Conservation (phyloP, 2,329 filamentous ascomycete species). For the Aspergillus eucalypticola region DNA sequence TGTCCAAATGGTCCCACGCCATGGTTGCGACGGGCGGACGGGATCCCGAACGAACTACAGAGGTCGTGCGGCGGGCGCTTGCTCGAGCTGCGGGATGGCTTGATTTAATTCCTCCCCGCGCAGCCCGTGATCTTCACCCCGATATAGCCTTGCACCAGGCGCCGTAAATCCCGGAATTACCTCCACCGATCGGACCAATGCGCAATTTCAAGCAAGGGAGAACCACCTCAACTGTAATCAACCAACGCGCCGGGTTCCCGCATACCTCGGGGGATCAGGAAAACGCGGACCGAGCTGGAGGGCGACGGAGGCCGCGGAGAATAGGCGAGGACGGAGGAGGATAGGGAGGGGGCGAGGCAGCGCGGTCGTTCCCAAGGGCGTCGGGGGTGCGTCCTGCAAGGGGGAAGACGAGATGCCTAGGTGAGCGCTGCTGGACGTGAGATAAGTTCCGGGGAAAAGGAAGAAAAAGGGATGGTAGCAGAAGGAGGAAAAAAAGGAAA, state of each 20-base stretch:
- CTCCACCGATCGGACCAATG: conserved; percentile 12
- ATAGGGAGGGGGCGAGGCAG: too few relatives aligned
- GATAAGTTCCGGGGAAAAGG: neutral
- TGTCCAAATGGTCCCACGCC: conserved; percentile 56
- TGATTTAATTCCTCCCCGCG: neutral
- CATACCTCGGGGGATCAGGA: conserved; percentile 8
- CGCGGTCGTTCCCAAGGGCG: neutral
- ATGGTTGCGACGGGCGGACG: conserved; percentile 33
- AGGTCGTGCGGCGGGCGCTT: neutral
- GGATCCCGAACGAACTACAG: neutral
- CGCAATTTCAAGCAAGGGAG: conserved; percentile 27
- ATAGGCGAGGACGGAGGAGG: conserved; percentile 5
- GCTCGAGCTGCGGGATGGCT: neutral
- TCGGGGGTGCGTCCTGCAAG: conserved; percentile 10
- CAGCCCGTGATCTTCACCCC: conserved; percentile 1
- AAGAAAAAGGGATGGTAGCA: neutral
- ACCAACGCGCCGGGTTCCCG: conserved; percentile 6
- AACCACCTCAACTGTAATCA: conserved; percentile 25
- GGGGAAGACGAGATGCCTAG: neutral
- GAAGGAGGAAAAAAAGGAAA: conserved; percentile 4
- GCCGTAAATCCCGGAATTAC: neutral
- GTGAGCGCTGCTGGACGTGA: conserved; percentile 1
- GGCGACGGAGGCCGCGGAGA: conserved; percentile 8
- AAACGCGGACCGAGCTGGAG: neutral
- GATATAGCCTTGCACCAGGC: conserved; percentile 8